phyloP scores from a whole-genome alignment of 352 stramenopile species.

The Thraustochytrium striatum region DNA sequence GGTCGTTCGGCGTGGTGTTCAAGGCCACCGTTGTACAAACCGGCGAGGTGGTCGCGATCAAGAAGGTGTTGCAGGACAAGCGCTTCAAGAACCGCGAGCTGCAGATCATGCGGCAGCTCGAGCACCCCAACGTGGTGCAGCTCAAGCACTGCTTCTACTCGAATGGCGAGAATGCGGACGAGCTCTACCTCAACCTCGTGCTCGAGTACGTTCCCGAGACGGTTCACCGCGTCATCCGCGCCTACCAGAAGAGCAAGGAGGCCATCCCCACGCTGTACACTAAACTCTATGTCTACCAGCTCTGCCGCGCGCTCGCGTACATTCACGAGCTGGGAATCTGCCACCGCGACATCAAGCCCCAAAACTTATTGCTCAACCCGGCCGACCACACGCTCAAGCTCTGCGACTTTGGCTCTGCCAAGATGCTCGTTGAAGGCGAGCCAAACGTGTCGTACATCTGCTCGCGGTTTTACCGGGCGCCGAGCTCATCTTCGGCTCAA shows the following conservation, averaged over 20 bases:
- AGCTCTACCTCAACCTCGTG: conserved; percentile 98
- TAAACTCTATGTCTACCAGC: conserved; percentile 98
- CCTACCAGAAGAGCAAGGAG: conserved; percentile 94
- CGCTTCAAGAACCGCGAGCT: conserved; percentile 99
- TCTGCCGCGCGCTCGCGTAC: conserved; percentile 92
- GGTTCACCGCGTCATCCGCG: conserved; percentile 90
- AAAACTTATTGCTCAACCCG: conserved; percentile 96
- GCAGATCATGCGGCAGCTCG: conserved; percentile 97
- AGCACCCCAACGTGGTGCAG: conserved; percentile 97
- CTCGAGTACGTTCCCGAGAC: conserved; percentile 99
- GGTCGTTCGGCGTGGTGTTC: conserved; percentile 98
- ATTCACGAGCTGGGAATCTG: conserved; percentile 97
- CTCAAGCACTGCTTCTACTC: conserved; percentile 99
- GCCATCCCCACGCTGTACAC: conserved; percentile 86
- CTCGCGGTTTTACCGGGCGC: conserved; percentile 96
- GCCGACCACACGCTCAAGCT: conserved; percentile 82
- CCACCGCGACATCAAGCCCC: conserved; percentile 98
- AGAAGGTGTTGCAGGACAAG: conserved; percentile 99
- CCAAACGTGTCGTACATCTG: conserved; percentile 99
- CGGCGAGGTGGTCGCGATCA: conserved; percentile 97
- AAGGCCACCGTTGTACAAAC: conserved; percentile 92
- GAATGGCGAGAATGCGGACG: conserved; percentile 76
- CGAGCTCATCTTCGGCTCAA: conserved; percentile 99
- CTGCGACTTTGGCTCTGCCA: conserved; percentile 95
- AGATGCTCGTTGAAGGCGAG: conserved; percentile 90